Evolutionary conservation across 73 alveolate genomes (phyloP), one percentile per base, ranked within the genome.

Genomic region (Blepharisma japonicum): DNA sequence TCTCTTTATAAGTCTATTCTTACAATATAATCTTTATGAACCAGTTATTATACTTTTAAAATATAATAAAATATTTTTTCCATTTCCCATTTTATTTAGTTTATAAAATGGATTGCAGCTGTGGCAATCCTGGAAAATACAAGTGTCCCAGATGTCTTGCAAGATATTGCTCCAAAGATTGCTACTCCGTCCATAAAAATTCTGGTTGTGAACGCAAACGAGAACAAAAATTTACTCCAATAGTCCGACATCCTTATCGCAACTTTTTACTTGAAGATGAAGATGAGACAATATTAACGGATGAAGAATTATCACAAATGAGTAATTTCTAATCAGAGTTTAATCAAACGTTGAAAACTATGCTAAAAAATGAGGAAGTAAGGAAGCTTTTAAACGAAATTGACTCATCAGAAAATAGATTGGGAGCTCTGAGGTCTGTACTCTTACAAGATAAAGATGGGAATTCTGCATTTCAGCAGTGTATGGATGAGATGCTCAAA

Each of bases 381-480:
- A n/a, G 47, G 46, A 61, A 25, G 5, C 14, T 61, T 25, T 20
- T 61, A 20, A n/a, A 14, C 2, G 49, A 61, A 25, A 25, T 61
- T 61, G 46, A 61, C 74, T 8, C n/a, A 9, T 61, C 74, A 14
- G 46, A 61, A 8, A 61, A 61, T 61, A 61, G 74, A 61, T 48
- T 61, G 11, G 74, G 74, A 25, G 74, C 74, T 3, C 46, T 61
- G 47, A 61, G 74, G 47, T 61, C 74, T 14, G 74, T 61, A 8
- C 39, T 61, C 18, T n/a, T 39, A 61, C 74, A 18, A 18, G 74
- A 61, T 25, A 14, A 14, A 18, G 23, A 61, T 14, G 46, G 46
- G 11, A 39, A 61, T 11, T 61, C 74, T 5, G 4, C 14, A 2
- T 18, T 61, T 48, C 14, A 39, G n/a, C 49, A 61, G 2, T n/a